phyloP scores from a whole-genome alignment of 1,284 basidiomycete genomes.

The Schizophyllum amplum region DNA sequence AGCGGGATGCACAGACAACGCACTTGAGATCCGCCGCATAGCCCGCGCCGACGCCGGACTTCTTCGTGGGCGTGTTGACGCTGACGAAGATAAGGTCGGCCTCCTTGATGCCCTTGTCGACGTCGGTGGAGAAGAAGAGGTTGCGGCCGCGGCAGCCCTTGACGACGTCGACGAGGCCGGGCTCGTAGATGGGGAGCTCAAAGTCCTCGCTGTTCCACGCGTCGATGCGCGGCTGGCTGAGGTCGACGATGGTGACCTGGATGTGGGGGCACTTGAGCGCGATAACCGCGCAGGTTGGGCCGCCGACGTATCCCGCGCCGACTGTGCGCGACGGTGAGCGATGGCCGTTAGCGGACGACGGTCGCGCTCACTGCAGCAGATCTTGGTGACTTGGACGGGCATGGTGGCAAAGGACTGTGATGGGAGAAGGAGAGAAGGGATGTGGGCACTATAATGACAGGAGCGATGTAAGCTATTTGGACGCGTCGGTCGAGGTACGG shows the following conservation, averaged over 20 bases:
- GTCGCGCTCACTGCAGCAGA: constrained; percentile 78
- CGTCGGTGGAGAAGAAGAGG: constrained; percentile 95
- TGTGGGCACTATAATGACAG: neutral
- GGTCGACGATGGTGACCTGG: constrained; percentile 93
- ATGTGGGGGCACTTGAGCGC: constrained; percentile 94
- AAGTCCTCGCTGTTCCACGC: constrained; percentile 88
- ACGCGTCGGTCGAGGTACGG: no score
- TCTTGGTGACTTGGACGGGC: constrained; percentile 69
- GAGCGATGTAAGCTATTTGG: neutral
- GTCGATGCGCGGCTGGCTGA: constrained; percentile 91
- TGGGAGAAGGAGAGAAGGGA: neutral
- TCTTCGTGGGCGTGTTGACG: constrained; percentile 98
- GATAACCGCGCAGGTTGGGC: constrained; percentile 92
- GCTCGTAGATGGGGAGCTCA: constrained; percentile 90
- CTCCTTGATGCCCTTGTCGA: constrained; percentile 88
- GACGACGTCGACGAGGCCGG: constrained; percentile 93
- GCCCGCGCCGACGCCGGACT: constrained; percentile 93
- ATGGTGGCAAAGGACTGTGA: neutral
- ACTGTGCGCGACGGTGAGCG: constrained; percentile 29
- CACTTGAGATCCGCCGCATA: constrained; percentile 97
- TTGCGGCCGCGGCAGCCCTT: constrained; percentile 85
- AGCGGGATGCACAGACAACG: constrained; percentile 18
- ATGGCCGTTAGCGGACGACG: constrained; percentile 7
- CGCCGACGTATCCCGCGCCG: no score
- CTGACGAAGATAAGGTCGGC: constrained; percentile 89